These are phyloP conservation scores for Aspergillus arachidicola DNA, from an alignment of 2,329 filamentous ascomycete species.

Conservation along the genomic window DNA sequence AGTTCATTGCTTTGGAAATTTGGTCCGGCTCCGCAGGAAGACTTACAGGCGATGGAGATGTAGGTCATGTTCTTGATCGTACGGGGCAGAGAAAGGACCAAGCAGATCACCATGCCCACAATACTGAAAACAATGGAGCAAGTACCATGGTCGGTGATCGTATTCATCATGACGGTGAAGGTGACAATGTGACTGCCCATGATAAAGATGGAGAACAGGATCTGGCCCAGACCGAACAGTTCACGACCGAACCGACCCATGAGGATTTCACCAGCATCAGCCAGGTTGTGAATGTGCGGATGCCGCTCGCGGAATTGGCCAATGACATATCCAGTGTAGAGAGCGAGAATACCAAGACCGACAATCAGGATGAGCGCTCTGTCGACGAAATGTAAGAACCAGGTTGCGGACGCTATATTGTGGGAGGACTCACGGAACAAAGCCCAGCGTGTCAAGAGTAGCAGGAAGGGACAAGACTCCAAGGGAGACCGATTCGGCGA, in stretches of 20 bases:
- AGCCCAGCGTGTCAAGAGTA: conserved; percentile 53
- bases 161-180: conserved; percentile 69
- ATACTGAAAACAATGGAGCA: conserved; percentile 67
- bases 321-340: conserved; percentile 62
- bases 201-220: conserved; percentile 68
- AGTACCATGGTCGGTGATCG: conserved; percentile 61
- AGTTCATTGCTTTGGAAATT: conserved; percentile 1
- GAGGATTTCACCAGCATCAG: conserved; percentile 67
- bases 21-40: not conserved
- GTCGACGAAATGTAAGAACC: not conserved
- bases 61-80: conserved; percentile 65
- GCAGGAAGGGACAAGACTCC: conserved; percentile 59
- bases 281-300: conserved; percentile 66
- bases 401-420: not conserved
- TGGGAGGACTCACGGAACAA: conserved; percentile 47
- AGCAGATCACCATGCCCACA: conserved; percentile 61
- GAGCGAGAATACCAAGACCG: conserved; percentile 57
- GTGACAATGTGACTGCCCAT: conserved; percentile 72
- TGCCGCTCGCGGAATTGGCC: conserved; percentile 59
- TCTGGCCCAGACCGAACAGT: conserved; percentile 63
- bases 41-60: conserved; percentile 59
- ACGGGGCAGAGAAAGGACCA: conserved; percentile 61
- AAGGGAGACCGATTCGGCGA: conserved; percentile 59
- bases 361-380: conserved; percentile 57
- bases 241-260: conserved; percentile 63